These are phyloP conservation scores for Linum tenue DNA, from an alignment of 345 rosid species.

Conservation along the genomic window DNA sequence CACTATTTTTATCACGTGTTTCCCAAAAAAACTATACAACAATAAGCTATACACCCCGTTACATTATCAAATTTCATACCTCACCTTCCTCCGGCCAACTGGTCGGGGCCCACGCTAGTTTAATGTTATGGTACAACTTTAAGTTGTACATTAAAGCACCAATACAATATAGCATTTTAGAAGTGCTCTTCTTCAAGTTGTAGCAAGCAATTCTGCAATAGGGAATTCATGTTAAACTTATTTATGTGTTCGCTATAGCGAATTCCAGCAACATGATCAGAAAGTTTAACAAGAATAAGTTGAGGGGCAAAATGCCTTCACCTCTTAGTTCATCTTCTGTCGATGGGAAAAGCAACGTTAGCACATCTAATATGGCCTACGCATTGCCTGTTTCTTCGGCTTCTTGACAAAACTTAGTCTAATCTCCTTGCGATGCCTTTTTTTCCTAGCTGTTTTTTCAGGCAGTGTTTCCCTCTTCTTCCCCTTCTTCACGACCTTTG, in stretches of 20 bases:
- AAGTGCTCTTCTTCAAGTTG: no score
- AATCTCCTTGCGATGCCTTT: slow-evolving; percentile 67
- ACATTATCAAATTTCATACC: no score
- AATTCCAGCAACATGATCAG: neutral
- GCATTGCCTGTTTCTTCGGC: slow-evolving; percentile 43
- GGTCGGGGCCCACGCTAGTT: no score
- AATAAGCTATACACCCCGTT: no score
- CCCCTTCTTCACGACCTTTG: slow-evolving; percentile 47
- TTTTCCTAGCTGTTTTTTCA: slow-evolving; percentile 91
- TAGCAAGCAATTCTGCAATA: no score
- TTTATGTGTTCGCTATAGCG: neutral
- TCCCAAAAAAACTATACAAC: no score
- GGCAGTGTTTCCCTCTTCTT: slow-evolving; percentile 92
- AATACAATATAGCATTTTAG: no score
- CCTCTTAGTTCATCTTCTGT: neutral
- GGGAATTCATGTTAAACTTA: neutral
- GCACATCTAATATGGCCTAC: slow-evolving; percentile 18
- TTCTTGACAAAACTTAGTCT: slow-evolving; percentile 86
- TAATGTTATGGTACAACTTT: no score
- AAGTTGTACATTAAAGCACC: no score
- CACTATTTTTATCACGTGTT: no score
- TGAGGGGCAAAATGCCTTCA: neutral
- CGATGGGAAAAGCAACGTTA: neutral
- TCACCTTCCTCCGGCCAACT: no score
- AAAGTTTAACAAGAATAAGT: neutral